Evolutionary conservation across 768 basidiomycete genomes (phyloP).

Genomic region (Phaeotremella fagi): DNA sequence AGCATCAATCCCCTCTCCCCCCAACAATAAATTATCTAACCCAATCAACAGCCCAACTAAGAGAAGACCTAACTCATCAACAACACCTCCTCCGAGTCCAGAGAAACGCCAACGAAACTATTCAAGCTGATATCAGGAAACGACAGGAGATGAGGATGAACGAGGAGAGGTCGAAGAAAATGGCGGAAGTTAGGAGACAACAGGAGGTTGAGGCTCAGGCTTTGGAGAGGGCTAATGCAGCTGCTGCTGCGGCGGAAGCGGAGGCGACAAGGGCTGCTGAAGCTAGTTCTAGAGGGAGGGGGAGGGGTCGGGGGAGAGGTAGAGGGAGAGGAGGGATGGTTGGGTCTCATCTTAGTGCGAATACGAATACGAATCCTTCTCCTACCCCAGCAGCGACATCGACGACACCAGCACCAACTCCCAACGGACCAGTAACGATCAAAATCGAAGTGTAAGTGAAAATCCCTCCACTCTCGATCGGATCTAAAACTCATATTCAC

Average conservation of each 20-base stretch:
- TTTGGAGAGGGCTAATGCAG: not conserved
- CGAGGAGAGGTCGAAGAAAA: not conserved
- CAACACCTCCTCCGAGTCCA: conserved; percentile 1
- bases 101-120: not conserved
- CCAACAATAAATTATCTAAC: conserved; percentile 9
- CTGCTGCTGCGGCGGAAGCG: conserved; percentile 1
- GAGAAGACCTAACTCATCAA: conserved; percentile 13
- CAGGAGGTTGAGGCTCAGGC: not conserved
- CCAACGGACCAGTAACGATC: conserved; percentile 7
- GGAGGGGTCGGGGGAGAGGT: conserved; percentile 20
- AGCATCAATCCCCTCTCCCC: conserved; percentile 11
- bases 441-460: conserved; percentile 11
- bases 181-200: conserved; percentile 1
- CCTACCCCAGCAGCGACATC: not conserved
- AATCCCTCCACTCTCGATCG: not conserved
- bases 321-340: conserved; percentile 18
- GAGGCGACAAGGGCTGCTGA: not conserved
- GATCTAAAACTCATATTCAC: not conserved
- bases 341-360: conserved; percentile 9
- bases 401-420: not conserved
- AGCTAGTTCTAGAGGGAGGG: conserved; percentile 12
- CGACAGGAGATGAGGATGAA: not conserved
- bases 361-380: not conserved
- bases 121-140: conserved; percentile 1
- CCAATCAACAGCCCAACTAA: conserved; percentile 2